Base-by-base conservation (phyloP, 2,329 filamentous ascomycete species). In the Cladosporium colombiae region DNA sequence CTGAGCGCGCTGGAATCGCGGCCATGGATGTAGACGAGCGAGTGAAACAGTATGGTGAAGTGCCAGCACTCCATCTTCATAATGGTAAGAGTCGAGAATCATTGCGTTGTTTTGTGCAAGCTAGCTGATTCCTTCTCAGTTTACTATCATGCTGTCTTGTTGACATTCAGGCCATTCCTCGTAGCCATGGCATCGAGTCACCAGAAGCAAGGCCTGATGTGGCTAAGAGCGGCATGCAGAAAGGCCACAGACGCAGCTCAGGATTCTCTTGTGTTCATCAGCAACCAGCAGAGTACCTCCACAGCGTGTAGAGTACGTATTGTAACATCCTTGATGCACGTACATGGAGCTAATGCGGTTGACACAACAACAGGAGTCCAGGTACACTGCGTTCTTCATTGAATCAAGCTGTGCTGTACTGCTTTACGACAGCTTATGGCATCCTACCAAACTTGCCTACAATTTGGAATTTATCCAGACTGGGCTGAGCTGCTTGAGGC, bases 211-310 rank as follows among this genome's bases (percentile, higher is more conserved):
- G 57, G 46, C 27, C n/a, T 29, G 5, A 75, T 76, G 66, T 76
- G 74, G 74, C 68, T 76, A 10, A 66, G 74, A 50, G 73, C 74
- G 31, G 74, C 74, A 1, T 75, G 74, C 53, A 64, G 74, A 58
- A 68, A 72, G 29, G 74, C 74, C 1, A 72, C 70, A 31, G 72
- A 75, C 53, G 72, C 74, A 10, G 74, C 74, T 6, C 74, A 75
- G 46, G 74, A 76, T 64, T 62, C 31, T 31, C 58, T 66, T 5
- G 58, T 57, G 11, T 66, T 46, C 37, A 56, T 57, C 25, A 53
- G 35, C 27, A 40, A 27, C 7, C 18, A 44, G 46, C 33, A 44
- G 13, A 31, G 21, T 7, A n/a, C 50, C 10, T n/a, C 14, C 14
- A 50, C 46, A 11, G 21, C 29, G 11, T 62, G 57, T 35, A 62